These are phyloP conservation scores for Seminavis robusta DNA, from an alignment of 108 stramenopile species.

Conservation along the genomic window DNA sequence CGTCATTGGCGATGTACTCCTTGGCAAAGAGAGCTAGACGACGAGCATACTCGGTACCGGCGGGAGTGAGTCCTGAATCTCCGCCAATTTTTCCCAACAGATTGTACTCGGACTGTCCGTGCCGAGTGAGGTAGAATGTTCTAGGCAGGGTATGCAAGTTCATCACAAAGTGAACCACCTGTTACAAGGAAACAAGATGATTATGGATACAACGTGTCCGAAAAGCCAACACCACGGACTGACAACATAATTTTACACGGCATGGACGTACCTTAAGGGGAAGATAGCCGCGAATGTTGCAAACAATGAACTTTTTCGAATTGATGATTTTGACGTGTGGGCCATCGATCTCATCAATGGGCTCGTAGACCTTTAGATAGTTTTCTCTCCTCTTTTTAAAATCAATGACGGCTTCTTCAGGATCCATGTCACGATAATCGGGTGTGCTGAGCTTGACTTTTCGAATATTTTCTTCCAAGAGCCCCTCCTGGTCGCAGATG, in stretches of 20 bases:
- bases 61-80: conserved; percentile 88
- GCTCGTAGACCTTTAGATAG: conserved; percentile 87
- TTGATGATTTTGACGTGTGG: conserved; percentile 87
- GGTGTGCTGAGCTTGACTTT: conserved; percentile 86
- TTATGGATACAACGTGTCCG: background rate
- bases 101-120: conserved; percentile 99
- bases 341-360: conserved; percentile 78
- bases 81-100: conserved; percentile 97
- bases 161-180: conserved; percentile 92
- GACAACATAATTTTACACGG: conserved; percentile 4
- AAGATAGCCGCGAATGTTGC: conserved; percentile 83
- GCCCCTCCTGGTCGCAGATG: conserved; percentile 80
- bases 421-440: conserved; percentile 82
- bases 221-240: conserved; percentile 7
- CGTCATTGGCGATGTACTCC: conserved; percentile 66
- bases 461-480: conserved; percentile 82
- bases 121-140: conserved; percentile 94
- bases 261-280: conserved; percentile 59
- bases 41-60: conserved; percentile 88
- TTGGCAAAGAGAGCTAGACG: conserved; percentile 89
- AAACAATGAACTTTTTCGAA: conserved; percentile 79
- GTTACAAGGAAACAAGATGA: background rate
- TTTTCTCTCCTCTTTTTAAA: conserved; percentile 78
- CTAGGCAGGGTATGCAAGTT: conserved; percentile 85
- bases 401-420: conserved; percentile 76